Evolutionary conservation across 2,329 filamentous ascomycete genomes (phyloP), one percentile per base, ranked within the genome.

Genomic region (Xylaria sp.): DNA sequence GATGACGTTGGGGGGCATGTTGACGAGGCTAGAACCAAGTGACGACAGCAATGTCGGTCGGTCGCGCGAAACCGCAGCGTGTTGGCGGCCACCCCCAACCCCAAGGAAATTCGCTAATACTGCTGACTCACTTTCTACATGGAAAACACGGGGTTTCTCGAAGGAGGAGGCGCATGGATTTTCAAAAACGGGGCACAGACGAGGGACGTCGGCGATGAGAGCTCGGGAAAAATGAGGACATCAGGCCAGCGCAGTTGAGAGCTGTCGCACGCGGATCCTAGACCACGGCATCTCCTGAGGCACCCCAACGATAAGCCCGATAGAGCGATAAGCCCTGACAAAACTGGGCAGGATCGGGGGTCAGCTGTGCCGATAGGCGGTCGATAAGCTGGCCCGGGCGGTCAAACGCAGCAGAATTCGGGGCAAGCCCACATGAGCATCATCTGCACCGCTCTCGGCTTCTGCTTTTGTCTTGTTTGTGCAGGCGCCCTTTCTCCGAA

Each of bases 41-140:
- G 6, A 25, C 45, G 59, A 60, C 59, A 32, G 32, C 32, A 43
- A 34, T 12, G 53, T 41, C 53, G 53, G 53, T 57, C 36, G 55
- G 36, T 55, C 60, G 65, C 60, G 48, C 61, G 34, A 58, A 23
- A 57, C 60, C 60, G 46, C 69, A 32, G 56, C 46, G 55, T 57
- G 55, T 25, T 23, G 50, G 30, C 25, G n/a, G 12, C 50, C 50
- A 55, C 30, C 13, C 32, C 23, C 50, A 23, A 71, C 69, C 43
- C 43, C 43, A 46, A 46, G 12, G 43, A 46, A 46, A 46, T 18
- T 30, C 15, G 28, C 50, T 59, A 43, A 43, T 50, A 50, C 32
- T 36, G 9, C 5, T n/a, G 15, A 69, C 67, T 63, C 53, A 69
- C 68, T 63, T 59, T 70, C 73, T 76, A 76, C 74, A 76, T 76